Evolutionary conservation across 495 filamentous ascomycete genomes (phyloP).

Genomic region (Annulohypoxylon moriforme): DNA sequence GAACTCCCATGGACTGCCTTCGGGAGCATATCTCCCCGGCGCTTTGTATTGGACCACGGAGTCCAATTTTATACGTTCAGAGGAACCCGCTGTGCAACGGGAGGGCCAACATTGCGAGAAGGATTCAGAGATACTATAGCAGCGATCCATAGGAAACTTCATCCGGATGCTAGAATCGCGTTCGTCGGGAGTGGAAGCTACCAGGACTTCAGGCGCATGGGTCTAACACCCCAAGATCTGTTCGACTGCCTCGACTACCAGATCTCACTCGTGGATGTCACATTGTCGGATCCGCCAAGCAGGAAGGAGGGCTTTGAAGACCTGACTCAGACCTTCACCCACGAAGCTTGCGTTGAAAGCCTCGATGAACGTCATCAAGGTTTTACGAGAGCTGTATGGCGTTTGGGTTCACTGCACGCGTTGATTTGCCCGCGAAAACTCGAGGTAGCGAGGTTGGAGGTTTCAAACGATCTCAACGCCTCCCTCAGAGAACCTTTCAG

Average conservation of each 20-base stretch:
- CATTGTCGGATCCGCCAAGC: neutral
- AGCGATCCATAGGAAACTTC: neutral
- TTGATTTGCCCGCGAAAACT: neutral
- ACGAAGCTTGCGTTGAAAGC: neutral
- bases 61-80: neutral
- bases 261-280: constrained; percentile 14
- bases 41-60: neutral
- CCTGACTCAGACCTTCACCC: neutral
- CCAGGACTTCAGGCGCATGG: constrained; percentile 8
- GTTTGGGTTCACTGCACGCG: constrained; percentile 3
- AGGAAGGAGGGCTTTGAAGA: neutral
- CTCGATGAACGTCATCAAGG: neutral
- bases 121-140: neutral
- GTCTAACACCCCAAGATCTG: neutral
- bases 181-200: constrained; percentile 4
- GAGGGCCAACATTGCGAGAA: neutral
- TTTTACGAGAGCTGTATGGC: constrained; percentile 8
- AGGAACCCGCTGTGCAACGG: neutral
- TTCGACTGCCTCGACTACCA: constrained; percentile 6
- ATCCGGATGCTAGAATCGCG: neutral
- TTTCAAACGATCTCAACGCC: neutral
- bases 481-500: neutral
- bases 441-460: neutral
- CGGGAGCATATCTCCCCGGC: neutral
- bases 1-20: neutral